Base-by-base conservation (phyloP, 2,329 filamentous ascomycete genomes). In the Lachnellula cervina region DNA sequence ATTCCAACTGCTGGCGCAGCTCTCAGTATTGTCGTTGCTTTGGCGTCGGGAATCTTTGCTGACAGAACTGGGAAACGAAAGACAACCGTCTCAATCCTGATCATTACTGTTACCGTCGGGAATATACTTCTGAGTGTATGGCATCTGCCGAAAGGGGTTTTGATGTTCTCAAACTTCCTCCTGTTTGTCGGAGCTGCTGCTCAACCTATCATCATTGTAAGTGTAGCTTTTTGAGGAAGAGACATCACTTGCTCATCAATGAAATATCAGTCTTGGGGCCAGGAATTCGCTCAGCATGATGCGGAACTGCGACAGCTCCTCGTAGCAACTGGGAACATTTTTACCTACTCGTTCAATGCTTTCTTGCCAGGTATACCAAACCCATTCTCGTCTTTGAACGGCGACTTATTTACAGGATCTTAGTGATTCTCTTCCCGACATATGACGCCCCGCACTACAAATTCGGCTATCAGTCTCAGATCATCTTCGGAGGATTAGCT, bases 361-460 rank as follows among this genome's bases (percentile, higher is more conserved):
- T 53, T 44, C 44, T 16, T 53, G 40, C 54, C 54, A 44, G 19
- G 54, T 57, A 45, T 35, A 19, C 46, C 14, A 40, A 2, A 32
- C 28, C 9, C 2, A 32, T 13, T 32, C 28, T 8, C n/a, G 16
- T 14, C 4, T 28, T 6, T 23, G 37, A 16, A 35, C 43, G 19
- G 9, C 17, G 7, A 25, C n/a, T 43, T 21, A 53, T 23, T 23
- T 23, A 16, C 8, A 9, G 38, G 23, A 46, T 53, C 5, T 25
- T 35, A 69, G 64, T 68, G 44, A 65, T 67, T 4, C 57, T 71
- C 1, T 71, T 70, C 49, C 69, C 69, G 7, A 69, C 69, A 0
- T 69, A 71, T 48, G 66, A 71, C 49, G 69, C 69, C 2, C 69
- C 69, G 6, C 62, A 69, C 16, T 71, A 71, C 55, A 65, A 67